phyloP scores from a whole-genome alignment of 2,329 filamentous ascomycete genomes.

The Nemania sp. region DNA sequence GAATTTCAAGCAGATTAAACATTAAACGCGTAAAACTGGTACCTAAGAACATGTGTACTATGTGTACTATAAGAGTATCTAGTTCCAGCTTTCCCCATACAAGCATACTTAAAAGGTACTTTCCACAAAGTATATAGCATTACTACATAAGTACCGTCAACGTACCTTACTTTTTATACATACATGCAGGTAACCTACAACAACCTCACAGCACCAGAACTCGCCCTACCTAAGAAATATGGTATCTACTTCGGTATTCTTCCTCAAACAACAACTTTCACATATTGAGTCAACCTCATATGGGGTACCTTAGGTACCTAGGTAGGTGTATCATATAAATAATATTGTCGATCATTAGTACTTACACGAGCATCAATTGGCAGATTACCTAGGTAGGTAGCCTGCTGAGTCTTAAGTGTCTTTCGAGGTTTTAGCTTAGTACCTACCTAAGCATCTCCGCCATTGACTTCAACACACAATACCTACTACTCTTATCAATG shows the following conservation, averaged over 20 bases:
- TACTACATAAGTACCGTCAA: no score
- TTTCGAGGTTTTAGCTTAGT: not conserved
- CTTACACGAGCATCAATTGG: not conserved
- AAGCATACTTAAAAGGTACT: no score
- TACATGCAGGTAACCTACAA: no score
- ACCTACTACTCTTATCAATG: not conserved
- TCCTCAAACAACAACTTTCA: not conserved
- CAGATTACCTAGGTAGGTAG: no score
- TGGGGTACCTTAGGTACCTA: no score
- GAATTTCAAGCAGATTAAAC: conserved; percentile 35
- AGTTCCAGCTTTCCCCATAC: no score
- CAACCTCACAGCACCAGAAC: no score
- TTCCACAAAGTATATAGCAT: no score
- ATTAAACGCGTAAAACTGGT: conserved; percentile 22
- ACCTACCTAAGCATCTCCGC: not conserved
- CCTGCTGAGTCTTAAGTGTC: not conserved
- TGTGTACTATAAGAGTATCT: no score
- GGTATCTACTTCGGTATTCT: not conserved
- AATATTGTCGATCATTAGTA: not conserved
- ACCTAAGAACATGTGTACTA: not conserved
- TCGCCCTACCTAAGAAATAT: no score
- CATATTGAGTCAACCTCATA: not conserved
- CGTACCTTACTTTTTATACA: no score
- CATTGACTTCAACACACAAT: not conserved
- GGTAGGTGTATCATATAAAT: not conserved